Conservation (phyloP, 441 rosid species). For the Populus hybrid region DNA sequence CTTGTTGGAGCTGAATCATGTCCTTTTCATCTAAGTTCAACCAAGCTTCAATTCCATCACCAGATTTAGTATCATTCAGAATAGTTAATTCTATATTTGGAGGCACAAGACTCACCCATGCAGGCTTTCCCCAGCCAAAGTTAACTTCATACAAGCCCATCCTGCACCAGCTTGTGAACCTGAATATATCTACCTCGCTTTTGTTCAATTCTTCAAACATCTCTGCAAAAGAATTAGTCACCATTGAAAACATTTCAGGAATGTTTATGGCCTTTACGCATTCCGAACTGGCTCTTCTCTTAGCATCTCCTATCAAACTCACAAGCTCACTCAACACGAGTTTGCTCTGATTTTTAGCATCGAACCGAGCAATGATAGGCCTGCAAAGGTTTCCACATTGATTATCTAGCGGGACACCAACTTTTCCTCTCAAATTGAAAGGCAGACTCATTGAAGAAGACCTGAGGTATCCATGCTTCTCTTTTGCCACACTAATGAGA, state of each 20-base stretch:
- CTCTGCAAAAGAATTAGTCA: neutral
- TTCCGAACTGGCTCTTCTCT: neutral
- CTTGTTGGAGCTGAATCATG: neutral
- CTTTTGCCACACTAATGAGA: neutral
- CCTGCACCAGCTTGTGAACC: neutral
- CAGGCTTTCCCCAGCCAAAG: constrained; percentile 1
- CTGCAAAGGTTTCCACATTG: neutral
- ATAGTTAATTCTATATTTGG: neutral
- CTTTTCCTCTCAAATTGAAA: neutral
- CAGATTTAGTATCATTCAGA: neutral
- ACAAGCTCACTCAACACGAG: neutral
- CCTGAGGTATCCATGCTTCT: neutral
- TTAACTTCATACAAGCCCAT: neutral
- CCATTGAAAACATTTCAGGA: neutral
- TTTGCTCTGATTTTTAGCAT: neutral
- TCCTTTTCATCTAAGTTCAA: neutral
- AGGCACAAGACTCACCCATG: neutral
- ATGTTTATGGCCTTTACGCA: neutral
- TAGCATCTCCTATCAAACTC: neutral
- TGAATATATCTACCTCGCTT: neutral
- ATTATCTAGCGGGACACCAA: neutral
- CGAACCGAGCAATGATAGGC: neutral
- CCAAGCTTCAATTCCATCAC: neutral
- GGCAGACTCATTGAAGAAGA: neutral
- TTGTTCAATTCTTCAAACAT: neutral